A percentile compares a stretch with the other conserved stretches of the same genome.
Conservation (phyloP, 1,139 yeast species). For the Eremothecium coryli region DNA sequence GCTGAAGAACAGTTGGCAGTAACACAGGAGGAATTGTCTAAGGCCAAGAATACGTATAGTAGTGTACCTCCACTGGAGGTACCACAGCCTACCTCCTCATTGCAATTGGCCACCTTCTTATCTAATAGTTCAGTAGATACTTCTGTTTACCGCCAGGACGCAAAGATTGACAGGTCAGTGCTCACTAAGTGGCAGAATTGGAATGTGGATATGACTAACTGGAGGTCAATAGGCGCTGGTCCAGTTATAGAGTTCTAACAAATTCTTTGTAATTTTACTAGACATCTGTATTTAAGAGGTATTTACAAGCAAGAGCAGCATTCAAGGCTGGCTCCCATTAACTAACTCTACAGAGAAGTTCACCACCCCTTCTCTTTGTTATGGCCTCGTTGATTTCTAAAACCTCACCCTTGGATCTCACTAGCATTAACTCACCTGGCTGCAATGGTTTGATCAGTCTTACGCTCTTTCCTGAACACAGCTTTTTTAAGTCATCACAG, state of each 20-base stretch:
- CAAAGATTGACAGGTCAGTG: slow-evolving; percentile 26
- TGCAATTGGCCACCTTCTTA: background rate
- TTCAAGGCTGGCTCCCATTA: slow-evolving; percentile 31
- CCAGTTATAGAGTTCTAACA: slow-evolving; percentile 43
- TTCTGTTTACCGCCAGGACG: background rate
- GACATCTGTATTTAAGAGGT: background rate
- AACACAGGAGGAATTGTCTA: slow-evolving; percentile 9
- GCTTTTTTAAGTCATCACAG: slow-evolving; percentile 54
- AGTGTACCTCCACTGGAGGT: background rate
- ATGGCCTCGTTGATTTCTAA: slow-evolving; percentile 82
- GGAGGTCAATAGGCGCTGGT: slow-evolving; percentile 64
- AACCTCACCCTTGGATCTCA: slow-evolving; percentile 44
- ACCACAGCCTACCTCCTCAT: background rate
- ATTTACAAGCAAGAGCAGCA: background rate
- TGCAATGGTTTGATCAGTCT: slow-evolving; percentile 72
- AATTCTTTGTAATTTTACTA: background rate
- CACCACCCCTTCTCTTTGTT: slow-evolving; percentile 60
- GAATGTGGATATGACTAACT: slow-evolving; percentile 76
- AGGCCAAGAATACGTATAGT: background rate
- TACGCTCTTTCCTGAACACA: slow-evolving; percentile 69
- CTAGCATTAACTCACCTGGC: slow-evolving; percentile 82
- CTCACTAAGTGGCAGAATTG: slow-evolving; percentile 67
- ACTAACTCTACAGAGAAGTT: slow-evolving; percentile 72
- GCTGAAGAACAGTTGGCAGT: slow-evolving; percentile 18
- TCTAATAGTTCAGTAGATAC: background rate